Percentiles rank a stretch among this genome's conserved stretches.
Conservation (phyloP, 2,329 filamentous ascomycete species). For the Xylariaceae sp. region DNA sequence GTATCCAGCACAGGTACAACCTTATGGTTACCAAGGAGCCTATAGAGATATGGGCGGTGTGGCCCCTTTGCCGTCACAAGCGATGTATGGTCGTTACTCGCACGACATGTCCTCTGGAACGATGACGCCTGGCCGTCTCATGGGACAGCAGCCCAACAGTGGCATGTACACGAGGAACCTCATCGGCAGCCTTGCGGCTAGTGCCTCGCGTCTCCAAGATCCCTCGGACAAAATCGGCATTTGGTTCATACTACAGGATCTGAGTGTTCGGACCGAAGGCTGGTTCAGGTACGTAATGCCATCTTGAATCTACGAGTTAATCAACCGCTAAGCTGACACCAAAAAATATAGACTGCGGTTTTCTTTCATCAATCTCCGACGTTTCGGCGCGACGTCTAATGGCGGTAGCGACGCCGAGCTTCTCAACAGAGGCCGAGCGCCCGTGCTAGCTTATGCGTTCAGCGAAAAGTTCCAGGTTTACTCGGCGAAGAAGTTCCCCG, state of each 20-base stretch:
- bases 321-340: conserved; percentile 11
- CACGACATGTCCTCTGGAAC: conserved; percentile 35
- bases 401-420: conserved; percentile 37
- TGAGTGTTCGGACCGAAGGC: conserved; percentile 91
- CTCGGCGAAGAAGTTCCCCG: conserved; percentile 96
- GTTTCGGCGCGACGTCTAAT: conserved; percentile 35
- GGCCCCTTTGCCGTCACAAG: conserved; percentile 26
- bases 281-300: conserved; percentile 66
- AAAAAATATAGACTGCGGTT: conserved; percentile 49
- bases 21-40: conserved; percentile 28
- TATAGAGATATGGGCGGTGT: conserved; percentile 29
- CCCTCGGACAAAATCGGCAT: conserved; percentile 76
- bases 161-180: conserved; percentile 94
- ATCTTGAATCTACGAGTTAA: neutral
- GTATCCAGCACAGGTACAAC: conserved; percentile 28
- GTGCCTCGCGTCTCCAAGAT: conserved; percentile 78
- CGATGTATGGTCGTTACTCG: conserved; percentile 33
- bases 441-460: conserved; percentile 79
- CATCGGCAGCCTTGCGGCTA: conserved; percentile 85
- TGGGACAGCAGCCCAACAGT: conserved; percentile 47
- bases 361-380: conserved; percentile 80
- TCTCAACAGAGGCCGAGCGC: conserved; percentile 71
- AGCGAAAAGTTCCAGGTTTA: conserved; percentile 89
- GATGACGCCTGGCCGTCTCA: conserved; percentile 31
- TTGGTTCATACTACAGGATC: conserved; percentile 94